Evolutionary conservation across 495 filamentous ascomycete genomes (phyloP).

Genomic region (Tuber aestivum): DNA sequence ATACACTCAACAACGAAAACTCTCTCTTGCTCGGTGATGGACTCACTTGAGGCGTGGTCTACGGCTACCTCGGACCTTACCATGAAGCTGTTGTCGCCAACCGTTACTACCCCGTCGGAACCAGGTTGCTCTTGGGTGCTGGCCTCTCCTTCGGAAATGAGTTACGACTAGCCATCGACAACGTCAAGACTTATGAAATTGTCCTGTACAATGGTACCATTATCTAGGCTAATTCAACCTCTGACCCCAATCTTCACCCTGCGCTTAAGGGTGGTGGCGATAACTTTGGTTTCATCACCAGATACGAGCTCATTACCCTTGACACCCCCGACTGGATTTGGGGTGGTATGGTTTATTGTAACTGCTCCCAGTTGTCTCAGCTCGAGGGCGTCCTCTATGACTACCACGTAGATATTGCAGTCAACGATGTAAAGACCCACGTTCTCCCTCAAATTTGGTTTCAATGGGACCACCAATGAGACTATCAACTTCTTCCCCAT

Average conservation of each 20-base stretch:
- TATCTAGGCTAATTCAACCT: constrained; percentile 41
- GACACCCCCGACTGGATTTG: not conserved
- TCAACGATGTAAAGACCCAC: constrained; percentile 13
- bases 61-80: constrained; percentile 47
- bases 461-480: not conserved
- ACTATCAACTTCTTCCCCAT: not conserved
- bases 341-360: not conserved
- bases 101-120: constrained; percentile 53
- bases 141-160: constrained; percentile 50
- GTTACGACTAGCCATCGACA: constrained; percentile 51
- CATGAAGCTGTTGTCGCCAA: constrained; percentile 53
- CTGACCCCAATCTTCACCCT: constrained; percentile 48
- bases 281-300: constrained; percentile 60
- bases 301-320: constrained; percentile 49
- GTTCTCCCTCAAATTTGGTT: constrained; percentile 10
- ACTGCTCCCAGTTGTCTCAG: not conserved
- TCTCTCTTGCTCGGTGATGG: constrained; percentile 45
- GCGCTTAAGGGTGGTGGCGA: constrained; percentile 54
- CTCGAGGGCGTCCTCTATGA: not conserved
- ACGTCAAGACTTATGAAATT: constrained; percentile 50
- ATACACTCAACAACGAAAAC: not conserved
- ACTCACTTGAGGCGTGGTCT: constrained; percentile 54
- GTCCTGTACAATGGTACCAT: constrained; percentile 45
- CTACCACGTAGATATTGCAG: not conserved
- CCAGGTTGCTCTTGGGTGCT: constrained; percentile 53